These are phyloP conservation scores for Thermothelomyces thermophilus DNA, from an alignment of 2,329 filamentous ascomycete genomes.

Conservation along the genomic window DNA sequence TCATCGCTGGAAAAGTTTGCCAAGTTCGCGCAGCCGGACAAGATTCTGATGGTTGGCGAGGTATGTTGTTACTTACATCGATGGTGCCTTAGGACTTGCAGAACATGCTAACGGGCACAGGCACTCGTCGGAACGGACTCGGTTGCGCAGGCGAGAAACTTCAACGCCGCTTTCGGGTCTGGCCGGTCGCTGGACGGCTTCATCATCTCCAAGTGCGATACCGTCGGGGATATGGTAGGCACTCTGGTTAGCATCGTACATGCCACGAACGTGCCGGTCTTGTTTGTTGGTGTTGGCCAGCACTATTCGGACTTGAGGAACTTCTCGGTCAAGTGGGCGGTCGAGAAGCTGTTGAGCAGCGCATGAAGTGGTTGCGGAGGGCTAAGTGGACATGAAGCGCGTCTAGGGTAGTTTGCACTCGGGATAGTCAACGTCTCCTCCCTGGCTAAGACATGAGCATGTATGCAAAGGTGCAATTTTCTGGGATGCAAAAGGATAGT, in stretches of 20 bases:
- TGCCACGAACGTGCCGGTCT: constrained; percentile 89
- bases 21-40: constrained; percentile 91
- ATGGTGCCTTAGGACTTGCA: background rate
- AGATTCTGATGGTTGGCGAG: constrained; percentile 90
- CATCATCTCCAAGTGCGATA: constrained; percentile 98
- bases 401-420: background rate
- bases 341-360: constrained; percentile 56
- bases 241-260: constrained; percentile 96
- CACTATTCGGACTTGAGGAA: constrained; percentile 63
- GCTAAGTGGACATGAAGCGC: background rate
- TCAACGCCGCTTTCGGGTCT: constrained; percentile 84
- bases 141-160: constrained; percentile 92
- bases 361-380: constrained; percentile 28
- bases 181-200: constrained; percentile 83
- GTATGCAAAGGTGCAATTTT: no score
- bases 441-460: no score
- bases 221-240: constrained; percentile 97
- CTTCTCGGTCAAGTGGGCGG: constrained; percentile 63
- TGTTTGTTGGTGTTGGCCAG: constrained; percentile 76
- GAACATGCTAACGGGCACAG: constrained; percentile 30
- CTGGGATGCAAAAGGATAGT: no score
- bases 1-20: constrained; percentile 95
- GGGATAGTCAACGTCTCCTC: background rate
- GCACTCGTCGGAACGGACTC: constrained; percentile 93
- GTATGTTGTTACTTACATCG: constrained; percentile 26